phyloP scores from a whole-genome alignment of 208 protist genomes.

The Acanthamoeba pearcei region DNA sequence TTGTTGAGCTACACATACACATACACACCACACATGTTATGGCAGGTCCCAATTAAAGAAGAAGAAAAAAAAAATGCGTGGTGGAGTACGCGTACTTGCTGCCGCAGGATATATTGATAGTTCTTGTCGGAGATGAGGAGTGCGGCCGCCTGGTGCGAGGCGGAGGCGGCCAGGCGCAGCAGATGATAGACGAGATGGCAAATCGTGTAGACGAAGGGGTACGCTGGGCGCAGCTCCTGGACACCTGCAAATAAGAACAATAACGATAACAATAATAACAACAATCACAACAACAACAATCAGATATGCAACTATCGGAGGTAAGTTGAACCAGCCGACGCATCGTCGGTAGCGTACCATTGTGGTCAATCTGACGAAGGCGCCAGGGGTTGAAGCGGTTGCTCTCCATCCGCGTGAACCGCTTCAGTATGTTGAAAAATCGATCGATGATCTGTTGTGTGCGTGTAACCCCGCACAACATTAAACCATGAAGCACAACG shows the following conservation, averaged over 20 bases:
- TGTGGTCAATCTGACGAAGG: constrained; percentile 37
- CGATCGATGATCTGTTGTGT: constrained; percentile 43
- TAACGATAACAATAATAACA: no score
- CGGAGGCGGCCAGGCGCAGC: constrained; percentile 8
- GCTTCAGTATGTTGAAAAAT: constrained; percentile 64
- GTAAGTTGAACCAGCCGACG: no score
- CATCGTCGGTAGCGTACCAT: not conserved
- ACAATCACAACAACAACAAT: not conserved
- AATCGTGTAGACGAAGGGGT: constrained; percentile 41
- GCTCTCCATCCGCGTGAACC: constrained; percentile 56
- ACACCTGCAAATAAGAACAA: not conserved
- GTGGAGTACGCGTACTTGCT: not conserved
- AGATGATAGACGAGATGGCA: constrained; percentile 1
- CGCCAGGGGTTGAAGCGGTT: constrained; percentile 46
- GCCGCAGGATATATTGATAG: constrained; percentile 2
- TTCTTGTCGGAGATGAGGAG: constrained; percentile 44
- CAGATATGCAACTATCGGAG: not conserved
- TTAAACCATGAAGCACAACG: not conserved
- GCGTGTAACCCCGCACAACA: not conserved
- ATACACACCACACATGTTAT: not conserved
- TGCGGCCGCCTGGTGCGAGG: constrained; percentile 14
- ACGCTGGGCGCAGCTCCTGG: constrained; percentile 9
- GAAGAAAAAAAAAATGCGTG: no score
- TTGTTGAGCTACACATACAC: constrained; percentile 56
- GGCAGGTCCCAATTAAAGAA: no score